These are phyloP conservation scores for Alternaria incomplexa DNA, from an alignment of 2,329 filamentous ascomycete genomes.

Conservation along the genomic window DNA sequence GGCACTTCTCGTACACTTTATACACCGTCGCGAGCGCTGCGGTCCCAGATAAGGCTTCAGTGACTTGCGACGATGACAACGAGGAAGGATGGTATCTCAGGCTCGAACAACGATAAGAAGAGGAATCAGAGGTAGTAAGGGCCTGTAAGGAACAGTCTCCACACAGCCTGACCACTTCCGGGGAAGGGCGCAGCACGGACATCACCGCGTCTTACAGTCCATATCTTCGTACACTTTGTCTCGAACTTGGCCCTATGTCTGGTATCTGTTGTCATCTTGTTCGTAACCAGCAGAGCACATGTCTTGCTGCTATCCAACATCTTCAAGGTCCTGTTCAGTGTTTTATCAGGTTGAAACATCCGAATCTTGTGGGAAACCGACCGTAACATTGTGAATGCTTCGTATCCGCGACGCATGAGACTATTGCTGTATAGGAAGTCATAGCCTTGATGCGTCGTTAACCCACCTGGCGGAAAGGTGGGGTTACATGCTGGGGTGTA, in stretches of 20 bases:
- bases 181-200: not conserved
- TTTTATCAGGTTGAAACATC: not conserved
- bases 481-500: not conserved
- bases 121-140: not conserved
- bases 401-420: not conserved
- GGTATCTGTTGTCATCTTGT: not conserved
- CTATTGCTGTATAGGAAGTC: not conserved
- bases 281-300: not conserved
- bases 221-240: not conserved
- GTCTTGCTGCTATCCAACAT: not conserved
- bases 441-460: not conserved
- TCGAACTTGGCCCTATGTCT: not conserved
- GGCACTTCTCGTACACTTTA: not conserved
- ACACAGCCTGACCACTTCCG: not conserved
- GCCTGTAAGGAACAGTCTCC: not conserved
- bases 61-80: constrained; percentile 2
- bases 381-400: not conserved
- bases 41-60: not conserved
- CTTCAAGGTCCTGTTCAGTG: not conserved
- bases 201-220: not conserved
- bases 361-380: not conserved
- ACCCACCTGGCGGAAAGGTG: not conserved
- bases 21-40: not conserved
- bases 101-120: not conserved
- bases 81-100: not conserved